Evolutionary conservation across 2,329 filamentous ascomycete species (phyloP), one percentile per base, ranked within the genome.

Genomic region (Aspergillus neoniger): DNA sequence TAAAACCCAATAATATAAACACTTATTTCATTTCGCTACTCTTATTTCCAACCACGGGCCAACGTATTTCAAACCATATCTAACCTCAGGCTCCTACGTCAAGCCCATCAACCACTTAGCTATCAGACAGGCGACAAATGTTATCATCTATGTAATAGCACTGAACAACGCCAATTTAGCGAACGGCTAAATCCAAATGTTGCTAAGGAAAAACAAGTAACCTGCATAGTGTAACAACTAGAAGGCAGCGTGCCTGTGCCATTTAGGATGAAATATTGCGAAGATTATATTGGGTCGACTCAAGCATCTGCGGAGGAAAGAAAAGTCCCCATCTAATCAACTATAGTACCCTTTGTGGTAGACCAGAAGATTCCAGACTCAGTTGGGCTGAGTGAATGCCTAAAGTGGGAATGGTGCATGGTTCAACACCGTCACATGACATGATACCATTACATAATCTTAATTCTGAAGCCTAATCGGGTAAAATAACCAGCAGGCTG

Each of bases 401-500:
- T 14, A 44, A 44, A 44, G 17, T 44, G 17, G 41, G 41, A 44
- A 44, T 23, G 19, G 41, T 44, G 41, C 19, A 23, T 21, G 14
- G 17, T 23, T 10, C 12, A 10, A 19, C 25, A 14, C 4, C 15
- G 17, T 50, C 47, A 50, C 47, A 50, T 50, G 47, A 50, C 15
- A 5, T 6, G 8, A 3, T 3, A 5, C 1, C 1, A 17, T 50
- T 50, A 50, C 47, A 17, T 50, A 50, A 50, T 14, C 5, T 14
- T 28, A 3, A 17, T 23, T 14, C 4, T 5, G 47, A 41, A 47
- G 30, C 53, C 41, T 43, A 41, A 55, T 55, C 53, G 41, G 53
- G 53, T 47, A 55, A 55, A 55, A 32, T 25, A 23, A 21, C 53
- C 53, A 55, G 53, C 53, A 30, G 41, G 25, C 39, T 21, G 39